Evolutionary conservation across 352 stramenopile species (phyloP), one percentile per base, ranked within the genome.

Genomic region (Globisporangium yorkense): DNA sequence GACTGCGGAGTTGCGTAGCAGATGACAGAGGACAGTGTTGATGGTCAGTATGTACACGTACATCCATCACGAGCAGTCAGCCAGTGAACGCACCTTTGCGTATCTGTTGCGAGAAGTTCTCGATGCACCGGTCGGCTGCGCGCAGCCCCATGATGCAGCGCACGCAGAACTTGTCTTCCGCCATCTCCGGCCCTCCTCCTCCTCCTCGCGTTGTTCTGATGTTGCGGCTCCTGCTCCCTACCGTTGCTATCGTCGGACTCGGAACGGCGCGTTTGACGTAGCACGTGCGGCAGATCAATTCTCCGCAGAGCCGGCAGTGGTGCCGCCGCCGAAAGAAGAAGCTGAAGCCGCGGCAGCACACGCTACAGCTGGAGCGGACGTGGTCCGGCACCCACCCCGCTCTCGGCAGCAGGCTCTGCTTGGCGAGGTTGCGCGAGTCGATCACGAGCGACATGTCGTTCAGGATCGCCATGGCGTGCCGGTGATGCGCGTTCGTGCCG

Each of bases 381-480:
- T 52, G 44, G 46, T 83, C 72, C 0, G 73, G 71, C 9, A 85
- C 59, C 72, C 75, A 85, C 13, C 74, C 58, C 16, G 59, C 48
- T 3, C 62, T 60, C 10, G 50, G 62, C 5, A 67, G 54, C 12
- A 82, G 43, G 15, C 65, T 56, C 29, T 83, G 63, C 43, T 72
- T 71, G 0, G 71, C 66, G 29, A 85, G 71, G 54, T 85, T 85
- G 41, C 70, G 71, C 33, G 66, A 72, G 60, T 84, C 72, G 43
- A 84, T 82, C 18, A 77, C 72, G 18, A 82, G 60, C n/a, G 72
- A 84, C 21, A 84, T 63, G 43, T 82, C 75, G 41, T 73, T 79
- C 2, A 85, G 58, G 8, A 79, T 56, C 1, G 72, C 66, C 75
- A 85, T 81, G 27, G 60, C 66, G 13, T 80, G 61, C 24, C 75